phyloP scores from a whole-genome alignment of 257 asterid species.

The Datura wrightii region DNA sequence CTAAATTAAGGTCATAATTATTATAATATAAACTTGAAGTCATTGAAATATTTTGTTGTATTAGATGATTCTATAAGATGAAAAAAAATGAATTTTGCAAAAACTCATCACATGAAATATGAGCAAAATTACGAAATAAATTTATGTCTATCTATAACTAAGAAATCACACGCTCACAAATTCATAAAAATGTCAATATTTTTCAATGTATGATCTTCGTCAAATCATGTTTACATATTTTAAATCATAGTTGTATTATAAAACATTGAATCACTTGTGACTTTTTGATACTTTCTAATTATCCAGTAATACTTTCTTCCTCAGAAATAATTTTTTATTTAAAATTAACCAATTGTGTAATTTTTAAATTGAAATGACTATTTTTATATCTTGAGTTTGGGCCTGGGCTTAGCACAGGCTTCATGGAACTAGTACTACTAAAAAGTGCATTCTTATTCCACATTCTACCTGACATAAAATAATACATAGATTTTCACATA shows the following conservation, averaged over 20 bases:
- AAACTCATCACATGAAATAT: neutral
- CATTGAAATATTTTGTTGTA: neutral
- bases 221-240: neutral
- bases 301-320: neutral
- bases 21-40: neutral
- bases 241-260: neutral
- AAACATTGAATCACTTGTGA: neutral
- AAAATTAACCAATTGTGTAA: too few species aligned
- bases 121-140: neutral
- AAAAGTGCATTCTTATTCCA: conserved; percentile 3
- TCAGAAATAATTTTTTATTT: too few species aligned
- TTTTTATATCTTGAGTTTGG: too few species aligned
- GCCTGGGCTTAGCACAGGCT: too few species aligned
- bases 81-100: neutral
- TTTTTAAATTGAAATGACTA: too few species aligned
- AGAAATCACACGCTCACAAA: neutral
- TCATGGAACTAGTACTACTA: neutral
- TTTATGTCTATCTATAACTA: neutral
- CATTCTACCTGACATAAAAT: neutral
- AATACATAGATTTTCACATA: neutral
- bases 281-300: neutral
- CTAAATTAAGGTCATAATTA: too few species aligned
- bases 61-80: neutral
- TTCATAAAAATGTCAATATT: neutral
- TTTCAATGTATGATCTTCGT: neutral